Evolutionary conservation across 371 early-diverging fungal species (phyloP).

Genomic region (Circinella umbellata): DNA sequence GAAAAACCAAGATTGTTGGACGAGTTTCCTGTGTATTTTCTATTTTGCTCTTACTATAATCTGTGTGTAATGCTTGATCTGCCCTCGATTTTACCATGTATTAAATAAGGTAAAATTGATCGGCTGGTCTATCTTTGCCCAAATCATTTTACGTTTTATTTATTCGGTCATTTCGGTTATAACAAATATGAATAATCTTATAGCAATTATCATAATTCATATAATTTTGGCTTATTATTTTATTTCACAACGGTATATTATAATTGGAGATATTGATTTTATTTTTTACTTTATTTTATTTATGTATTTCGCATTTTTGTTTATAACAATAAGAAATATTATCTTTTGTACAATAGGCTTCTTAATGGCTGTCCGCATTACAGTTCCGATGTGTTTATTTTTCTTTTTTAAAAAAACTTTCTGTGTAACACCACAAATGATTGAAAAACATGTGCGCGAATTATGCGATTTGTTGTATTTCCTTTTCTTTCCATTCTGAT

Average conservation of each 20-base stretch:
- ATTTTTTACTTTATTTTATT: too few relatives aligned
- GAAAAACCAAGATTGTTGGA: background rate
- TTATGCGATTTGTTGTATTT: background rate
- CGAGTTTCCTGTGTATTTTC: background rate
- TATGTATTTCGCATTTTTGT: too few relatives aligned
- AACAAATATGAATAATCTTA: background rate
- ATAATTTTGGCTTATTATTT: too few relatives aligned
- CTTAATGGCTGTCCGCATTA: background rate
- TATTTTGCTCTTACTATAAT: background rate
- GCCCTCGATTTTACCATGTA: background rate
- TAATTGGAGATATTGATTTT: too few relatives aligned
- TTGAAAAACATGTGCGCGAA: slow-evolving; percentile 2
- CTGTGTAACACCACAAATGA: background rate
- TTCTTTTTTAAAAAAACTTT: background rate
- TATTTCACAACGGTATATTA: too few relatives aligned
- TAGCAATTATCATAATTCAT: background rate
- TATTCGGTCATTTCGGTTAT: too few relatives aligned
- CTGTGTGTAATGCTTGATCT: background rate
- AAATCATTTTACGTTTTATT: background rate
- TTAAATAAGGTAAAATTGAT: slow-evolving; percentile 2
- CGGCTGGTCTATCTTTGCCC: slow-evolving; percentile 2
- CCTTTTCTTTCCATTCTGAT: too few relatives aligned
- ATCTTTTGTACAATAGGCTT: background rate
- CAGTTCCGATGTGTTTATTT: background rate
- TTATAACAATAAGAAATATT: background rate